A percentile compares a stretch with the other conserved stretches of the same genome.
Conservation (phyloP, 2,329 filamentous ascomycete species). For the Alternaria sp. region DNA sequence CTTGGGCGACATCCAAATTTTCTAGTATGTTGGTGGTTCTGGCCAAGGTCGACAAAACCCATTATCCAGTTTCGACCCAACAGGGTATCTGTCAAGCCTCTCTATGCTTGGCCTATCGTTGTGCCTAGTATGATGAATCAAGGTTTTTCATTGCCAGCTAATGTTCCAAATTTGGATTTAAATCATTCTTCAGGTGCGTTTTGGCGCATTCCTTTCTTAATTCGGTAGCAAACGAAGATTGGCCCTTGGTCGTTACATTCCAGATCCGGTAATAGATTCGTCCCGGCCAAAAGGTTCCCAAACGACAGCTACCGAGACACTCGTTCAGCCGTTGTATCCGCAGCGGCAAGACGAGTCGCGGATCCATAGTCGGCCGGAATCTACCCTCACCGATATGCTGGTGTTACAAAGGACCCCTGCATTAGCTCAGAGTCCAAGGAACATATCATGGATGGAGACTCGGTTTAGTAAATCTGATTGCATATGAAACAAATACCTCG, state of each 20-base stretch:
- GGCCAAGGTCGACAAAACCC: neutral
- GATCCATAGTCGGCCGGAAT: conserved; percentile 1
- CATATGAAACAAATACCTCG: neutral
- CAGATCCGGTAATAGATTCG: neutral
- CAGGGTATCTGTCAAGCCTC: neutral
- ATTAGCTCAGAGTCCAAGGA: conserved; percentile 6
- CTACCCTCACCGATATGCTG: conserved; percentile 14
- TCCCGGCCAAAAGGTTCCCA: conserved; percentile 5
- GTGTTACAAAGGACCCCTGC: conserved; percentile 9
- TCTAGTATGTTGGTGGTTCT: neutral
- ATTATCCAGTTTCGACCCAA: conserved; percentile 1
- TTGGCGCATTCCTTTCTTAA: neutral
- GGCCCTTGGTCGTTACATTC: neutral
- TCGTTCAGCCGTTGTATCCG: conserved; percentile 13
- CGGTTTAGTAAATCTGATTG: conserved; percentile 1
- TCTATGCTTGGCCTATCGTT: neutral
- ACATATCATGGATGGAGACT: neutral
- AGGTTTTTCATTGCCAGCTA: neutral
- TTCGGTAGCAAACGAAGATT: neutral
- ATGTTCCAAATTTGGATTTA: neutral
- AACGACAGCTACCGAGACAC: conserved; percentile 8
- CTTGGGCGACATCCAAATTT: neutral
- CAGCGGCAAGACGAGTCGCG: conserved; percentile 15
- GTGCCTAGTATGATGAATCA: neutral
- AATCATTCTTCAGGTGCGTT: neutral